Evolutionary conservation across 768 basidiomycete species (phyloP), one percentile per base, ranked within the genome.

Genomic region (Agrocybe chaxingu): DNA sequence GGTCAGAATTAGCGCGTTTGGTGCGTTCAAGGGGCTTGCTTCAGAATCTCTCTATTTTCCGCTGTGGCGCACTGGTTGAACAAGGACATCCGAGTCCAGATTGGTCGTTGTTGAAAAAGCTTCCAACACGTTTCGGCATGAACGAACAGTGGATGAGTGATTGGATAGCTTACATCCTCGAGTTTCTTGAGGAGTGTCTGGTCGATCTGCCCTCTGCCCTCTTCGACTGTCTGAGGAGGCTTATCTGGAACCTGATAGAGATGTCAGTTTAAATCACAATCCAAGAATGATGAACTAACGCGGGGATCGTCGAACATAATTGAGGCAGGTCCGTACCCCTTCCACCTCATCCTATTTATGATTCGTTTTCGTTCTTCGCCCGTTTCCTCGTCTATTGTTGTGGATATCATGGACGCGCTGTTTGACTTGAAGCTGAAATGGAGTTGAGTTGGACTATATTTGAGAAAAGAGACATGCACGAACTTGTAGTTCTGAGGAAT

Each of bases 271-370:
- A 5, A 6, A 18, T 3, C 10, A 3, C 6, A n/a, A 11, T 8
- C 4, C 8, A 13, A 3, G 2, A 32, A 46, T 16, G 16, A 24
- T 24, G 12, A 31, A 53, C 4, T 37, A 58, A 82, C 87, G 56
- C 70, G 71, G 52, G 68, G 66, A 56, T 92, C 90, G 5, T 74
- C 60, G 56, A 87, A 90, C 56, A 81, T 74, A 48, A 91, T 80
- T 10, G 85, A 78, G 8, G 81, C 80, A 33, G 88, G 87, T 4
- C 87, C 89, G 58, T 80, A 85, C 11, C 88, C 87, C 62, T 87
- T 91, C 87, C 90, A 91, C n/a, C 90, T 79, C 74, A 84, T 83
- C 51, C 78, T 78, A 63, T 93, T 94, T 52, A 95, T 87, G n/a
- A 91, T 73, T 2, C 92, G 77, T 56, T 86, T 88, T 61, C 79